Evolutionary conservation across 805 yeast genomes (phyloP), one percentile per base, ranked within the genome.

Genomic region (Helenozyma rhizophorensis): DNA sequence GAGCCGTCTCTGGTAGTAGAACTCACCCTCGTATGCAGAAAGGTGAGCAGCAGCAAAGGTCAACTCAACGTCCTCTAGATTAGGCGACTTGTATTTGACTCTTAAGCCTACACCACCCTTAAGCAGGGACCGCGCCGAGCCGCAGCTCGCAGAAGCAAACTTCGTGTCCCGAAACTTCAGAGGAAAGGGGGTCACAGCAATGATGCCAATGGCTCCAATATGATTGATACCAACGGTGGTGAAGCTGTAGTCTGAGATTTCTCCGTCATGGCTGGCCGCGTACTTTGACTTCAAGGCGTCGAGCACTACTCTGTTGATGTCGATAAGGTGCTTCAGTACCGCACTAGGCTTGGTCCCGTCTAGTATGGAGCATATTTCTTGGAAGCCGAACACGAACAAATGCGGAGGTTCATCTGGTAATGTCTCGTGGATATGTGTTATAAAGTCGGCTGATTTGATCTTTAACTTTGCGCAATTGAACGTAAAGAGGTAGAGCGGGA

Each of bases 51-150:
- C 61, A 3, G 81, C 78, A 60, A 87, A 76, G 0, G 93, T 80
- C 37, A 78, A 61, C 26, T 63, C 71, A 1, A 54, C 57, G 4
- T 30, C 14, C 6, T 25, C 25, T 4, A 30, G 10, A 3, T 41
- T 39, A 6, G 32, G 30, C 3, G 58, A 51, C 8, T 39, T 26
- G 33, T 62, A 64, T 1, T 41, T 42, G n/a, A 83, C 47, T 26
- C 89, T 60, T 1, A 81, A 30, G 0, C 81, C 85, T 1, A 74
- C 78, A 0, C 78, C 89, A 1, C 95, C 96, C 54, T 89, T 89
- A 47, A 84, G 53, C 33, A 79, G 74, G 1, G 90, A 76, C 37
- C 68, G 62, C 6, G 70, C 65, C 34, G 63, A 51, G 2, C 96
- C 96, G 40, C 78, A 64, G 12, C 74, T 69, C 13, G 60, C 62